Conservation (phyloP, 2,329 filamentous ascomycete species). For the Calonectria naviculata region DNA sequence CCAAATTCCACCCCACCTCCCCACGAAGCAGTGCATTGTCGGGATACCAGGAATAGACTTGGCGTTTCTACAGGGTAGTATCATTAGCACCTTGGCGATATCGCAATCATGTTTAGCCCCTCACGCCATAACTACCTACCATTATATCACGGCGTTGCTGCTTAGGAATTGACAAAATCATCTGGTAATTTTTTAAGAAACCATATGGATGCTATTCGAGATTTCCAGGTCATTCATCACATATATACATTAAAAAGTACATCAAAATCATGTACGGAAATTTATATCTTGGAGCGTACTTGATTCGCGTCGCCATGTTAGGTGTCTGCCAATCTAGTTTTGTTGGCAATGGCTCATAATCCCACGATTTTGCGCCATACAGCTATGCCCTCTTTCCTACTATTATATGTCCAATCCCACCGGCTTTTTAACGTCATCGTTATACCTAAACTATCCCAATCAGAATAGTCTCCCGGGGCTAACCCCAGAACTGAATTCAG, state of each 20-base stretch:
- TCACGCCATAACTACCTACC: slow-evolving; percentile 8
- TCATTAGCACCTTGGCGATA: slow-evolving; percentile 3
- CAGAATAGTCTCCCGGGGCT: background rate
- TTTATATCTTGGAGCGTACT: background rate
- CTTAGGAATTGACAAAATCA: background rate
- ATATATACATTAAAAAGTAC: too few relatives aligned
- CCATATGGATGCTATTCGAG: background rate
- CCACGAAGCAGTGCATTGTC: background rate
- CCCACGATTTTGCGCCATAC: slow-evolving; percentile 17
- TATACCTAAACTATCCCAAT: background rate
- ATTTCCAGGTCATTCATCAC: background rate
- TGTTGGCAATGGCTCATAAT: slow-evolving; percentile 12
- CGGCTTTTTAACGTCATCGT: background rate
- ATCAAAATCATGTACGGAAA: too few relatives aligned
- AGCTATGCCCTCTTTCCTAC: background rate
- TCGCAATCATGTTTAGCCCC: background rate
- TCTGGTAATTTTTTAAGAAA: background rate
- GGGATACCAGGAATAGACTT: background rate
- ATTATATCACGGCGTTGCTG: background rate
- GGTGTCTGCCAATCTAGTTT: background rate
- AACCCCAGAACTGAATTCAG: background rate
- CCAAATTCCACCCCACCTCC: background rate
- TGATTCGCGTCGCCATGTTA: background rate
- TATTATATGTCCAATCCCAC: background rate
- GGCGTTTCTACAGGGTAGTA: background rate